Evolutionary conservation across 2,329 filamentous ascomycete genomes (phyloP), one percentile per base, ranked within the genome.

Genomic region (Nemania sp.): DNA sequence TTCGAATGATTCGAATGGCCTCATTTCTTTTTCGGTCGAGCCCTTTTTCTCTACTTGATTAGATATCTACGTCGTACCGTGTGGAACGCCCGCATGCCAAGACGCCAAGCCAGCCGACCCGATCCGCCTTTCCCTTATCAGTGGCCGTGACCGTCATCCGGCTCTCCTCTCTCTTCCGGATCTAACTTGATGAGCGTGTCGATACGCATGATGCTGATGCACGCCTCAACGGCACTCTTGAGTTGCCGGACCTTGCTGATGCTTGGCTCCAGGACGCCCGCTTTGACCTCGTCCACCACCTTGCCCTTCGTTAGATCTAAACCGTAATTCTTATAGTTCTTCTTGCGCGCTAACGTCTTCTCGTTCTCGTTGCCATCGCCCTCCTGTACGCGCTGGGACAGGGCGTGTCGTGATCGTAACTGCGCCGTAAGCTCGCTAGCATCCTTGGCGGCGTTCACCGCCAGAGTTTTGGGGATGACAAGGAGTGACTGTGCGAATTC

Each of bases 241-340:
- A 99, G 80, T 80, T 97, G 94, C 75, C 93, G 89, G 64, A 99
- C 84, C 82, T 99, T 99, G 83, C 93, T 97, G 80, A 99, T 91
- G 75, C 89, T 96, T 26, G 94, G 94, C 79, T 99, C 94, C 69
- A 99, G 75, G 58, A 99, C 92, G 69, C 94, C 94, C 11, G 90
- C 86, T 82, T 97, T 97, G 68, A 99, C 79, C 77, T 91, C 86
- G 73, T 99, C 94, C 50, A 92, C 87, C 54, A 97, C 90, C 72
- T 91, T 93, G 64, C 94, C 94, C 72, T 89, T 91, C 52, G 80
- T 80, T 66, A 99, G 79, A 73, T 99, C 95, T 54, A 99, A 80
- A 45, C 94, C 94, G 73, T 99, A 99, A 81, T 99, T 99, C 78
- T 93, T 94, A 81, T 97, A 99, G 66, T 89, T 90, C 85, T 96